Evolutionary conservation across 2,329 filamentous ascomycete species (phyloP), one percentile per base, ranked within the genome.

Genomic region (Hysterium pulicare): DNA sequence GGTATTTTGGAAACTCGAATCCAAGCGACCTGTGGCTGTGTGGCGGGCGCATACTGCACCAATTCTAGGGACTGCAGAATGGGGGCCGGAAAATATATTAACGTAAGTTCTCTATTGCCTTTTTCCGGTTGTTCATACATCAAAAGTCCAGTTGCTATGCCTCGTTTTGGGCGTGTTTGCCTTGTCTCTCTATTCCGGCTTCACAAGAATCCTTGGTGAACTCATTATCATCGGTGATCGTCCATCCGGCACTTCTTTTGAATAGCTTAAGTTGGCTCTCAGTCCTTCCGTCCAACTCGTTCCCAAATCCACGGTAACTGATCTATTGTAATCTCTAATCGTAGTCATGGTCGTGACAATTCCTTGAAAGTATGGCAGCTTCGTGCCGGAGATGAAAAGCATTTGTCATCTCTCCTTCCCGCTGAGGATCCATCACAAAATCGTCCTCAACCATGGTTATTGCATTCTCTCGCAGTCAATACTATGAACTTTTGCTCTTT

Each of bases 401-500:
- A 71, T 13, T 72, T 95, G 50, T 86, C 83, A 55, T 83, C 76
- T 24, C 71, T 71, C 7, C 71, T 94, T 10, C 91, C 91, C 0
- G 77, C 91, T 23, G 87, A 94, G 47, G 35, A 71, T 62, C 2
- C 65, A 63, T 21, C 68, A 65, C 34, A 65, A 64, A 38, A 77
- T 71, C 49, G 61, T 22, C 78, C 76, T 15, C 77, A 83, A 55
- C 93, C 93, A 22, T 95, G 88, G 89, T 71, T 96, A n/a, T 67
- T 95, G 17, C 81, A 95, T 66, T 78, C 87, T 3, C 71, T 98
- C 4, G 76, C 86, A 4, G 89, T 97, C 33, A 96, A 96, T 59
- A 89, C 91, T 1, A 79, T 97, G 71, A 98, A 97, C 61, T 98
- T 97, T 63, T 98, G 93, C 62, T 78, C 86, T 2, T 95, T 95